A percentile compares a stretch with the other conserved stretches of the same genome.
Conservation (phyloP, 2,329 filamentous ascomycete species). For the Calonectria crousiana region DNA sequence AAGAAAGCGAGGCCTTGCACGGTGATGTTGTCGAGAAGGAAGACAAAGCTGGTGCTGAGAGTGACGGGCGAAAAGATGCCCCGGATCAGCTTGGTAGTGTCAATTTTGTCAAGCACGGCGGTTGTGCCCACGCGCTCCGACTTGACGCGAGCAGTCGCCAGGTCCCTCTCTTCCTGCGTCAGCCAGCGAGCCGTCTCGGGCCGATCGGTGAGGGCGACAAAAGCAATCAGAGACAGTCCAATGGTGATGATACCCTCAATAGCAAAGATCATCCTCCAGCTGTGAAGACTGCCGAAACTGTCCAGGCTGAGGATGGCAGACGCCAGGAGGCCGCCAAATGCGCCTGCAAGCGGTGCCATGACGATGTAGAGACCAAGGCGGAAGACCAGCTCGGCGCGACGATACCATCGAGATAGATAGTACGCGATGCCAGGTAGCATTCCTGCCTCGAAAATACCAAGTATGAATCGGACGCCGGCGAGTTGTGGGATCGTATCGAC, state of each 20-base stretch:
- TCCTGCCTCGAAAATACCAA: neutral
- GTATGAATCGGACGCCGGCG: neutral
- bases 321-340: neutral
- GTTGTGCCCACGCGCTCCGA: constrained; percentile 1
- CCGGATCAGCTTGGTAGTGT: neutral
- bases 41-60: constrained; percentile 6
- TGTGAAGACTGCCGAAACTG: neutral
- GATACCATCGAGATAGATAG: neutral
- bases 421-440: neutral
- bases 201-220: neutral
- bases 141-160: neutral
- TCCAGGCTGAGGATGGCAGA: neutral
- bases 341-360: constrained; percentile 1
- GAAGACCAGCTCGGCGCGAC: neutral
- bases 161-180: constrained; percentile 1
- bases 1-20: constrained; percentile 6
- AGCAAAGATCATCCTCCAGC: constrained; percentile 2
- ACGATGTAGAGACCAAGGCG: constrained; percentile 6
- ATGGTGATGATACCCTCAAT: constrained; percentile 1
- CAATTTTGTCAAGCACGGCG: neutral
- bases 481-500: neutral
- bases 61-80: constrained; percentile 1
- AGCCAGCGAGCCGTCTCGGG: neutral
- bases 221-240: neutral
- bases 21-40: constrained; percentile 8